phyloP scores from a whole-genome alignment of 495 filamentous ascomycete genomes.

The Cudoniella acicularis region DNA sequence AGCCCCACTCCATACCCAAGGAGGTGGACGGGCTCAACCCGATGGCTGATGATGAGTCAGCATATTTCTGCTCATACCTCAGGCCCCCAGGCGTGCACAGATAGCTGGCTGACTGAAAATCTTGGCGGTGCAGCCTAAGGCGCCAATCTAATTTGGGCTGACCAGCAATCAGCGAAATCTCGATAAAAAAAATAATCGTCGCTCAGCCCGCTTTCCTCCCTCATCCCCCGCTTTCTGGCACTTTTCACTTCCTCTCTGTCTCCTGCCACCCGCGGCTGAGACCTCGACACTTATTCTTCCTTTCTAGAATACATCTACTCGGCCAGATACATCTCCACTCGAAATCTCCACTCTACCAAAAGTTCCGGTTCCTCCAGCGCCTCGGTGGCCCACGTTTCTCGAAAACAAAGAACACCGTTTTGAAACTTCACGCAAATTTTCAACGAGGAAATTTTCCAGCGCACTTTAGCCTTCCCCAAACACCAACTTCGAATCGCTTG shows the following conservation, averaged over 20 bases:
- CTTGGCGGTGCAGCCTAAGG: too few species aligned
- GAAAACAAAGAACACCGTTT: slow-evolving; percentile 23
- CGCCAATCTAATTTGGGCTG: slow-evolving; percentile 7
- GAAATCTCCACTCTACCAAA: slow-evolving; percentile 24
- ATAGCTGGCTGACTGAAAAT: too few species aligned
- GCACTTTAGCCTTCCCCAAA: neutral
- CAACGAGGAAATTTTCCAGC: slow-evolving; percentile 7
- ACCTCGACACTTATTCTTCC: slow-evolving; percentile 12
- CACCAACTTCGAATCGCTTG: slow-evolving; percentile 2
- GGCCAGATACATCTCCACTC: slow-evolving; percentile 21
- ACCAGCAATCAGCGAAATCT: slow-evolving; percentile 4
- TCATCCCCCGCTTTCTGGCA: slow-evolving; percentile 4
- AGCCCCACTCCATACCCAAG: too few species aligned
- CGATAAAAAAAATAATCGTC: slow-evolving; percentile 11
- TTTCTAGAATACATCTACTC: slow-evolving; percentile 13
- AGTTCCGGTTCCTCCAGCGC: neutral
- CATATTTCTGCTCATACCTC: too few species aligned
- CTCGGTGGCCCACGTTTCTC: slow-evolving; percentile 12
- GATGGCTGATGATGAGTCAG: too few species aligned
- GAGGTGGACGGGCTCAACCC: too few species aligned
- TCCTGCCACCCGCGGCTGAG: slow-evolving; percentile 28
- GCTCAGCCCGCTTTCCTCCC: slow-evolving; percentile 10
- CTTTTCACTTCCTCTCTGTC: slow-evolving; percentile 2
- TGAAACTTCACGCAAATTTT: slow-evolving; percentile 21
- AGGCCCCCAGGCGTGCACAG: too few species aligned